phyloP scores from a whole-genome alignment of 2,329 filamentous ascomycete species.

The Aspergillus sp. region DNA sequence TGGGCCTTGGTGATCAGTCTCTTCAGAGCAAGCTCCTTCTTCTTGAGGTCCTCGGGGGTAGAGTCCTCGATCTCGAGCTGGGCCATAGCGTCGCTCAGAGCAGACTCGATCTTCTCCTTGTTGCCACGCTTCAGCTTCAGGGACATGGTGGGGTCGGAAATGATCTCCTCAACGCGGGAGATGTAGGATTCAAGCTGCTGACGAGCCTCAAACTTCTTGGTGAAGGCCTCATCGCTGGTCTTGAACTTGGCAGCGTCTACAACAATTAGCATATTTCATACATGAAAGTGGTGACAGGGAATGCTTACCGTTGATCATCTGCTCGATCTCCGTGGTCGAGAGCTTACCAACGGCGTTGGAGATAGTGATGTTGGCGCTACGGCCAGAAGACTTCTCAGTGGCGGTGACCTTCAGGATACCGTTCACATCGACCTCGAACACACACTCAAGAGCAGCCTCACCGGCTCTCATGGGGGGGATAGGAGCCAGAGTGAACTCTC shows the following conservation, averaged over 20 bases:
- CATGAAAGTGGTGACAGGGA: background rate
- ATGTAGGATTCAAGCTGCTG: conserved; percentile 99
- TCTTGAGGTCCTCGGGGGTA: conserved; percentile 91
- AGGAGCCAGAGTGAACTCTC: conserved; percentile 93
- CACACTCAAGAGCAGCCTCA: conserved; percentile 93
- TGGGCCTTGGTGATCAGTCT: conserved; percentile 97
- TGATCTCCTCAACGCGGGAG: conserved; percentile 95
- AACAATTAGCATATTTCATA: background rate
- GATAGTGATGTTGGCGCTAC: conserved; percentile 99
- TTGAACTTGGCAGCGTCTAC: conserved; percentile 96
- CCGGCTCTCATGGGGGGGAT: conserved; percentile 85
- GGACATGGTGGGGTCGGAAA: conserved; percentile 92
- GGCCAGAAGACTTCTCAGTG: conserved; percentile 97
- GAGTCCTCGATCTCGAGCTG: conserved; percentile 95
- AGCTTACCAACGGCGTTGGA: conserved; percentile 99
- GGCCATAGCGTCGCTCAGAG: conserved; percentile 94
- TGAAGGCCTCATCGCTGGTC: conserved; percentile 95
- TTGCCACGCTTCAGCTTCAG: conserved; percentile 98
- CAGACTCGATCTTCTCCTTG: conserved; percentile 99
- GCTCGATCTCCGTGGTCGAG: conserved; percentile 89
- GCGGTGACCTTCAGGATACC: conserved; percentile 99
- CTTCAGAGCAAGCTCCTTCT: conserved; percentile 99
- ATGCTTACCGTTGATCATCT: conserved; percentile 79
- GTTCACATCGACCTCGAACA: conserved; percentile 99
- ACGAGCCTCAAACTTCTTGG: conserved; percentile 98